phyloP scores from a whole-genome alignment of 1,139 yeast species.

The Tardiomyces digboiensis region DNA sequence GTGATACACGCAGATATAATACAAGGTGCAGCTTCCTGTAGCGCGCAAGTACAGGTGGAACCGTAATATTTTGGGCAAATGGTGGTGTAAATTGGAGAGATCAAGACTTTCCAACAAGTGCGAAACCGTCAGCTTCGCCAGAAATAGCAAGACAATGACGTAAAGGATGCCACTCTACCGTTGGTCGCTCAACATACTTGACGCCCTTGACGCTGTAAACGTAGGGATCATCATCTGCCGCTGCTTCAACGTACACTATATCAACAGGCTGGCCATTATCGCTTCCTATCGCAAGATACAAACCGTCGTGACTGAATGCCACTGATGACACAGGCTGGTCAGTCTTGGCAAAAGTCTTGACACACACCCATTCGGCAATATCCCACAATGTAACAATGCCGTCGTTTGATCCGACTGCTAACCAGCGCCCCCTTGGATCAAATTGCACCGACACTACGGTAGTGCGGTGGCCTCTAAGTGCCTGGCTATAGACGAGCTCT shows the following conservation, averaged over 20 bases:
- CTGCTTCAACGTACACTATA: slow-evolving; percentile 22
- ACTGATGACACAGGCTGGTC: slow-evolving; percentile 30
- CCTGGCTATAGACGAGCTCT: slow-evolving; percentile 16
- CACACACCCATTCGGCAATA: slow-evolving; percentile 36
- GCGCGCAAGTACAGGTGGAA: no score
- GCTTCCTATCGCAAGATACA: slow-evolving; percentile 24
- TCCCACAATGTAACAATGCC: slow-evolving; percentile 63
- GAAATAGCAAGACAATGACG: slow-evolving; percentile 22
- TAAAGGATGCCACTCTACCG: slow-evolving; percentile 25
- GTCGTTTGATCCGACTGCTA: slow-evolving; percentile 59
- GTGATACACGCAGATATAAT: no score
- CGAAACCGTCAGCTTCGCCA: slow-evolving; percentile 18
- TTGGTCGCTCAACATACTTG: slow-evolving; percentile 11
- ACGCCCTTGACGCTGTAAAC: slow-evolving; percentile 5
- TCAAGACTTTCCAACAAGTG: no score
- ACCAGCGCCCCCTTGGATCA: slow-evolving; percentile 48
- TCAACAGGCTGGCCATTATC: slow-evolving; percentile 21
- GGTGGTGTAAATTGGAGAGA: no score
- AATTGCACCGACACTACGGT: slow-evolving; percentile 40
- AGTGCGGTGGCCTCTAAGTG: slow-evolving; percentile 43
- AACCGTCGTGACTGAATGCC: slow-evolving; percentile 27
- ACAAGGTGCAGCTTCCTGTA: no score
- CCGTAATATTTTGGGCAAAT: no score
- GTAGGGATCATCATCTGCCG: slow-evolving; percentile 16
- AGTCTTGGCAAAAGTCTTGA: slow-evolving; percentile 34